Percentiles rank a stretch among this genome's conserved stretches.
Conservation (phyloP, 192 early-diverging fungal species). For the Geosiphon pyriformis region DNA sequence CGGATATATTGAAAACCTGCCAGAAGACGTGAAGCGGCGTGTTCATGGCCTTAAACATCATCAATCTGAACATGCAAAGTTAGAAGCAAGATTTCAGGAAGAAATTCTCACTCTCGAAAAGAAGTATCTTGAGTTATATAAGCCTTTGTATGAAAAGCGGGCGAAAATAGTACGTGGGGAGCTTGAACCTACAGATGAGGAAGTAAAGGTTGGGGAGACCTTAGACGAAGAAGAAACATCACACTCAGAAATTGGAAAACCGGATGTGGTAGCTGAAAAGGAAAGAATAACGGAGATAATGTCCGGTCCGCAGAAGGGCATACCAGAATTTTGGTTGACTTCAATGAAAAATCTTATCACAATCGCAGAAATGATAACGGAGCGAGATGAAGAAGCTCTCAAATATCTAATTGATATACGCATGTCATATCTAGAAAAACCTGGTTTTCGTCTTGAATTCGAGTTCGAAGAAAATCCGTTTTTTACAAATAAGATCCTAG, state of each 20-base stretch:
- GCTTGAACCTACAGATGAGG: slow-evolving; percentile 87
- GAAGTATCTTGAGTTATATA: slow-evolving; percentile 84
- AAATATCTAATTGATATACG: slow-evolving; percentile 89
- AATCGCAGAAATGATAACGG: slow-evolving; percentile 81
- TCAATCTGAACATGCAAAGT: slow-evolving; percentile 78
- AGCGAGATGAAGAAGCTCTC: slow-evolving; percentile 83
- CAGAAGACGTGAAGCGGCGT: slow-evolving; percentile 75
- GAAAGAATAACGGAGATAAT: slow-evolving; percentile 39
- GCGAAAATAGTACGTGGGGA: slow-evolving; percentile 69
- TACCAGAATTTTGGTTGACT: slow-evolving; percentile 97
- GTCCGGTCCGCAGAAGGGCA: slow-evolving; percentile 48
- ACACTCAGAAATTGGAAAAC: slow-evolving; percentile 50
- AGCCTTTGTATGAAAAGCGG: slow-evolving; percentile 90
- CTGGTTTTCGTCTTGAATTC: slow-evolving; percentile 94
- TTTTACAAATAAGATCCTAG: slow-evolving; percentile 82
- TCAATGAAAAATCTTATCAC: slow-evolving; percentile 80
- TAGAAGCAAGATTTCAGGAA: slow-evolving; percentile 87
- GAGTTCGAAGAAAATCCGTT: slow-evolving; percentile 82
- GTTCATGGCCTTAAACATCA: slow-evolving; percentile 82
- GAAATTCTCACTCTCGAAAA: slow-evolving; percentile 95
- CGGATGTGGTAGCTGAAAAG: slow-evolving; percentile 30
- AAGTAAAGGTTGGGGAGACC: slow-evolving; percentile 61
- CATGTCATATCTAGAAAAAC: slow-evolving; percentile 77
- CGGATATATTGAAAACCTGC: slow-evolving; percentile 67
- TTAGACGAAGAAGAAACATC: slow-evolving; percentile 55